phyloP scores from a whole-genome alignment of 1,139 yeast genomes.

The Geotrichum armillariae region DNA sequence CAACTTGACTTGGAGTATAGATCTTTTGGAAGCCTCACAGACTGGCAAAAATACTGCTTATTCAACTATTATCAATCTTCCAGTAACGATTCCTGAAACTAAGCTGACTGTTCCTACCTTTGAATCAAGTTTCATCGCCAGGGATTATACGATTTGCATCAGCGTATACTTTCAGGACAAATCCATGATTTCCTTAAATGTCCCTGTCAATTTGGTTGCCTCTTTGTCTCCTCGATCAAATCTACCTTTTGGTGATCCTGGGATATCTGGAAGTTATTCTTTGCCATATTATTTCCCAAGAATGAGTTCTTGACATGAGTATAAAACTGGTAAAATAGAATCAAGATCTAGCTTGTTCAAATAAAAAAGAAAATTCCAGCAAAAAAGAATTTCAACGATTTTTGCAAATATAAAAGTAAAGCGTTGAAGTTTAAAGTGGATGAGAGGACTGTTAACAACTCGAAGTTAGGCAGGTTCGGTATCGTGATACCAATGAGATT shows the following conservation, averaged over 20 bases:
- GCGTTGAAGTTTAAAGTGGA: no score
- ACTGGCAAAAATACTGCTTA: not conserved
- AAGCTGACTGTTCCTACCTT: slow-evolving; percentile 5
- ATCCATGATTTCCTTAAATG: not conserved
- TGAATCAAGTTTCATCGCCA: slow-evolving; percentile 6
- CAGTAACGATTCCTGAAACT: not conserved
- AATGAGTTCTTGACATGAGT: no score
- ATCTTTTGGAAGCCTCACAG: not conserved
- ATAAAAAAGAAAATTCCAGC: no score
- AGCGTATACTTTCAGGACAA: slow-evolving; percentile 1
- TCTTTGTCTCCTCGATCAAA: not conserved
- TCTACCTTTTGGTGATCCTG: slow-evolving; percentile 1
- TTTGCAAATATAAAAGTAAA: no score
- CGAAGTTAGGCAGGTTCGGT: no score
- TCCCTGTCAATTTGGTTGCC: slow-evolving; percentile 6
- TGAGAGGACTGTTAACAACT: no score
- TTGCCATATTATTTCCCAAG: not conserved
- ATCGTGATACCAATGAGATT: no score
- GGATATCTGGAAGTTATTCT: not conserved
- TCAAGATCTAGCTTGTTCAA: no score
- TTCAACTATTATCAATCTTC: not conserved
- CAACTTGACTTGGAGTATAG: not conserved
- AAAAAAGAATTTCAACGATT: no score
- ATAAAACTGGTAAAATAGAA: no score
- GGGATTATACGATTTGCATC: slow-evolving; percentile 5